Evolutionary conservation across 768 basidiomycete species (phyloP), one percentile per base, ranked within the genome.

Genomic region (Pisolithus microcarpus): DNA sequence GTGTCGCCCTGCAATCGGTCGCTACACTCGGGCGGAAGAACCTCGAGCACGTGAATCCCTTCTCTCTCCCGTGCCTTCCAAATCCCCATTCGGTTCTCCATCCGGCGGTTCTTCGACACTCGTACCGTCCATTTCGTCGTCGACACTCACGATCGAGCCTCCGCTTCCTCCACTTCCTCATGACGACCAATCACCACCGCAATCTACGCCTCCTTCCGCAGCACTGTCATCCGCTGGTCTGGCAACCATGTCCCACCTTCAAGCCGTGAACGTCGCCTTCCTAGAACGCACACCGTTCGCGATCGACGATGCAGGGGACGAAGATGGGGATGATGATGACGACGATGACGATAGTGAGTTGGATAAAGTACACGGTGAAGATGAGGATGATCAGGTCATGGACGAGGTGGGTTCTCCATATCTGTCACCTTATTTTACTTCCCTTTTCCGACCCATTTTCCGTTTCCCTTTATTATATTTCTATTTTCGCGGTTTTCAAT

Each of bases 241-340:
- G 40, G 77, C 81, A 23, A 77, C 83, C 19, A 72, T 82, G 63
- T 77, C 84, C 6, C 78, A 87, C 72, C 73, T 90, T 44, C 75
- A 85, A 59, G 85, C 83, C 0, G 88, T 85, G 46, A 87, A 81
- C 56, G 85, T 85, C 30, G 88, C 89, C 28, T 74, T 91, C 43
- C 85, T 94, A 85, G 89, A 95, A 64, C 75, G 95, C 39, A 92
- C 91, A 23, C 85, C 87, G 56, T 99, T 99, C 65, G 91, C 91
- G n/a, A 96, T 98, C 53, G 96, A 99, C 62, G 91, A 93, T 67
- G 90, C 85, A 4, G 85, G 83, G 48, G 63, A 64, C 10, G 62
- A 40, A 15, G 34, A 34, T 11, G 34, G 26, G 4, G 89, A 91
- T 56, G 86, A 85, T 51, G 87, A 86, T 24, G 84, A 84, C 0